Base-by-base conservation (phyloP, 2,329 filamentous ascomycete species). In the Hawksworthiomyces lignivorus region DNA sequence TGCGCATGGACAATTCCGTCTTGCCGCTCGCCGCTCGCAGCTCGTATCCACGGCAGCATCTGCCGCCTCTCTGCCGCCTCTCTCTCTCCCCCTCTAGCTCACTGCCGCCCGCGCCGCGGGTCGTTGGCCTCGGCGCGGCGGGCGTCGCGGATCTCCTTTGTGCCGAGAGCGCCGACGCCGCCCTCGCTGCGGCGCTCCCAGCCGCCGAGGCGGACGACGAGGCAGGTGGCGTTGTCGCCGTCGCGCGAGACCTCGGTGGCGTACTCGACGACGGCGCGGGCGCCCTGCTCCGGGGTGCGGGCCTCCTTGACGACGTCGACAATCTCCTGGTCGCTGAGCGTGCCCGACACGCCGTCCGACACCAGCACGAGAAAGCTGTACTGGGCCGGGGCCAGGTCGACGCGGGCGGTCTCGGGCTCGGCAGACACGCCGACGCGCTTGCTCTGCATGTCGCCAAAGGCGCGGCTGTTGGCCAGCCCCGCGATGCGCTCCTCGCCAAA, bases 401-500 rank as follows among this genome's bases (percentile, higher is more conserved):
- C 69, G 27, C 84, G 80, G 1, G 77, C 79, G 47, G 96, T 79
- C 56, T 97, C 89, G 0, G 92, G 92, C 62, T 98, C 92, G 2
- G 92, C 92, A 4, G 84, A 89, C 11, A 98, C 90, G 21, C 92
- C 92, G 39, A 97, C 82, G 40, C 90, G 84, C 64, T 98, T 98
- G 44, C 81, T 86, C 26, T 76, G 75, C 64, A 96, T 87, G 65
- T 98, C 92, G 20, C 92, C 92, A 58, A 98, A 97, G 4, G 92
- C 76, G 22, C 92, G 84, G 24, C 87, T 94, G 64, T 98, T 98
- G 52, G 92, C 92, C 1, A 98, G 73, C 0, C 92, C 90, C 12
- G 82, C 82, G 62, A 98, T 92, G 52, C 92, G 87, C 64, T 97
- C 89, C 64, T 98, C 92, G 56, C 92, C 92, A 60, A 98, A 98